Evolutionary conservation across 768 basidiomycete genomes (phyloP).

Genomic region (Phaeotremella fagi): DNA sequence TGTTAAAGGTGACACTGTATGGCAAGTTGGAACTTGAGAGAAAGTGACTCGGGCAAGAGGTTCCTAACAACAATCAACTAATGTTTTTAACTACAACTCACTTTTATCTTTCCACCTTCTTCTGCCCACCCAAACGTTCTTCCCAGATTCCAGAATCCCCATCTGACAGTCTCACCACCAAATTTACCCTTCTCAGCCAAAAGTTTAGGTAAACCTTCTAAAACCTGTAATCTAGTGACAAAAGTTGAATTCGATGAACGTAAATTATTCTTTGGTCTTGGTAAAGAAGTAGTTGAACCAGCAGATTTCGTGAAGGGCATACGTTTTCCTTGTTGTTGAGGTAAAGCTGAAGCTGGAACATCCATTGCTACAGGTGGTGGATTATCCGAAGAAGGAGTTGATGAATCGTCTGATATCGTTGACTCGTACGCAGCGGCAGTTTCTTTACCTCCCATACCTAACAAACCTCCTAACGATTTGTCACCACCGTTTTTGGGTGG

Average conservation of each 20-base stretch:
- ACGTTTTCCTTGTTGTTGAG: conserved; percentile 16
- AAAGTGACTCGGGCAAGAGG: conserved; percentile 79
- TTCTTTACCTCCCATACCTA: conserved; percentile 24
- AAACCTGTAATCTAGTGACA: conserved; percentile 75
- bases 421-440: conserved; percentile 28
- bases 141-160: conserved; percentile 79
- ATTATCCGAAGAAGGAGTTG: conserved; percentile 25
- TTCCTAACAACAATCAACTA: conserved; percentile 57
- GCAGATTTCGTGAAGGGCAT: conserved; percentile 22
- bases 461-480: conserved; percentile 25
- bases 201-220: conserved; percentile 67
- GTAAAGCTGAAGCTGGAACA: conserved; percentile 19
- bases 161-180: conserved; percentile 73
- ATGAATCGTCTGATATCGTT: conserved; percentile 17
- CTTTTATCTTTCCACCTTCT: conserved; percentile 77
- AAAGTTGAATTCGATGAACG: conserved; percentile 88
- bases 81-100: conserved; percentile 46
- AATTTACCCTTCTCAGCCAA: conserved; percentile 59
- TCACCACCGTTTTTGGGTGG: conserved; percentile 27
- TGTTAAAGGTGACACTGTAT: conserved; percentile 76
- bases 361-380: conserved; percentile 10
- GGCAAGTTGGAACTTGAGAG: conserved; percentile 80
- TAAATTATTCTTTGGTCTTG: conserved; percentile 85
- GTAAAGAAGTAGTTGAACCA: conserved; percentile 18
- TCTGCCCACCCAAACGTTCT: conserved; percentile 85